phyloP scores from a whole-genome alignment of 345 rosid genomes.

The Boechera stricta region DNA sequence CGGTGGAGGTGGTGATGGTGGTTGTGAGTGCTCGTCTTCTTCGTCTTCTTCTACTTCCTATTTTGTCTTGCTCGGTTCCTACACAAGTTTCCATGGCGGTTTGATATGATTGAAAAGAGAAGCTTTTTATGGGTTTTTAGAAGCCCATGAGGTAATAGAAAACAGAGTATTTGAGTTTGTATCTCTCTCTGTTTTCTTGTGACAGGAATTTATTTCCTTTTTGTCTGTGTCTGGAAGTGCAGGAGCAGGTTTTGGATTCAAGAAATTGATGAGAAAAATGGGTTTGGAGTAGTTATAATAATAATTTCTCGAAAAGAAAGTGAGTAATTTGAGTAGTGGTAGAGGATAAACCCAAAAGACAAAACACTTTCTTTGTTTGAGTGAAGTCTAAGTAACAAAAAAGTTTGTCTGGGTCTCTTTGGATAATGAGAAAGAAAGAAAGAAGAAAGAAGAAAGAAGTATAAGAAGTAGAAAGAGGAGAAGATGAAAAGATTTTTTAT shows the following conservation, averaged over 20 bases:
- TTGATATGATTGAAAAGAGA: conserved; percentile 17
- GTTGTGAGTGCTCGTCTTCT: conserved; percentile 5
- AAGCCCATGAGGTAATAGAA: conserved; percentile 33
- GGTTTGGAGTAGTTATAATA: conserved; percentile 26
- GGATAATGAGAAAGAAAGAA: conserved; percentile 30
- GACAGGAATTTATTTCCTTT: conserved; percentile 1
- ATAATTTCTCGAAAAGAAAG: not conserved
- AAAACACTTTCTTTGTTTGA: conserved; percentile 39
- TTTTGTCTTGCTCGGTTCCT: conserved; percentile 13
- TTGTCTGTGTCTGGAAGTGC: conserved; percentile 34
- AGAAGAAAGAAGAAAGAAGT: conserved; percentile 8
- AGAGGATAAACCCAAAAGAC: conserved; percentile 38
- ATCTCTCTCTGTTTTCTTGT: conserved; percentile 22
- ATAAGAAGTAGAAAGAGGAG: conserved; percentile 17
- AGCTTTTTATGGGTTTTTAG: conserved; percentile 16
- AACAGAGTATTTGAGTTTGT: conserved; percentile 30
- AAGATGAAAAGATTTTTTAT: conserved; percentile 11
- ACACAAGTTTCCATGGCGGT: conserved; percentile 39
- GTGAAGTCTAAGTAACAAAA: conserved; percentile 44
- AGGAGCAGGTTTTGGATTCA: conserved; percentile 35
- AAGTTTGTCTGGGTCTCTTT: conserved; percentile 35
- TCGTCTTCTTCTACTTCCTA: conserved; percentile 25
- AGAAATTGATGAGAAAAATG: conserved; percentile 35
- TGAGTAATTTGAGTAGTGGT: conserved; percentile 24
- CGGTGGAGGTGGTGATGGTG: not conserved